Evolutionary conservation across 2,329 filamentous ascomycete species (phyloP).

Genomic region (Biscogniauxia marginata): DNA sequence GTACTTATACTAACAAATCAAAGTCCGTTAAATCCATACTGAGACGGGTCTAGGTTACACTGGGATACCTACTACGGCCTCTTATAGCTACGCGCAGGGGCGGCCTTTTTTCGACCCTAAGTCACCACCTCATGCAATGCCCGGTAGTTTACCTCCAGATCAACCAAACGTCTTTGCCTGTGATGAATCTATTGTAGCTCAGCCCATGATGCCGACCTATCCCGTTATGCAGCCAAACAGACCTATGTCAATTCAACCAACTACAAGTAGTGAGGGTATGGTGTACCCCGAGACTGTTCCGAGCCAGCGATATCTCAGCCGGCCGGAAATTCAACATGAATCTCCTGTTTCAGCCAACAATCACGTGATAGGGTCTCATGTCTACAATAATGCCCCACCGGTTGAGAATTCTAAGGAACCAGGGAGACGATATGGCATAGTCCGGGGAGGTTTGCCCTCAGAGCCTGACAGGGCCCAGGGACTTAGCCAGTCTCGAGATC

Average conservation of each 20-base stretch:
- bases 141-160: constrained; percentile 27
- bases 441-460: constrained; percentile 11
- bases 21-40: constrained; percentile 18
- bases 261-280: constrained; percentile 39
- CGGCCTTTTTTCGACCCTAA: constrained; percentile 27
- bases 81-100: constrained; percentile 24
- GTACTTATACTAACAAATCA: constrained; percentile 19
- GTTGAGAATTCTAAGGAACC: constrained; percentile 10
- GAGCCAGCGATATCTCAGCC: constrained; percentile 25
- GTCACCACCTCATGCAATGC: constrained; percentile 19
- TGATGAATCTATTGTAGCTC: constrained; percentile 28
- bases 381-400: constrained; percentile 13
- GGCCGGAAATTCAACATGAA: constrained; percentile 21
- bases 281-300: constrained; percentile 36
- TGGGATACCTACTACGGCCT: constrained; percentile 24
- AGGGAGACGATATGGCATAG: constrained; percentile 18
- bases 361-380: constrained; percentile 18
- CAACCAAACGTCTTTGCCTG: constrained; percentile 30
- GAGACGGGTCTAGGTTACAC: constrained; percentile 28
- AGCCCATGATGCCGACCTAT: constrained; percentile 35
- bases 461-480: constrained; percentile 19
- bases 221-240: constrained; percentile 37
- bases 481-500: constrained; percentile 19
- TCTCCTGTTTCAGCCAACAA: constrained; percentile 21
- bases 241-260: constrained; percentile 28